phyloP scores from a whole-genome alignment of 1,139 yeast species.

The Scheffersomyces cryptocercus region DNA sequence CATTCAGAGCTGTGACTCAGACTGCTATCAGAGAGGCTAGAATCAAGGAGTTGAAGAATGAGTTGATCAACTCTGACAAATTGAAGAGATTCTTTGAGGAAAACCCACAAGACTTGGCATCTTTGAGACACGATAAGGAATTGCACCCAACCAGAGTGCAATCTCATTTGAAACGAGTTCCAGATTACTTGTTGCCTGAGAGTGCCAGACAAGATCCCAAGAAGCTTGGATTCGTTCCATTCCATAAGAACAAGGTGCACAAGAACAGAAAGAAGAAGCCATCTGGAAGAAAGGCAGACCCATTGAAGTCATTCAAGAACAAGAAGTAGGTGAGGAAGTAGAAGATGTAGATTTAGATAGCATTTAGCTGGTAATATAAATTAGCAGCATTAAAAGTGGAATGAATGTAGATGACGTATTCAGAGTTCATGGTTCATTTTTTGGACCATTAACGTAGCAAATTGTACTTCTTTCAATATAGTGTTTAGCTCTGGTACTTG shows the following conservation, averaged over 20 bases:
- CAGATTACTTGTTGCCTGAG: conserved; percentile 86
- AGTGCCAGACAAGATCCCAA: conserved; percentile 63
- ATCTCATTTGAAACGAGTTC: conserved; percentile 85
- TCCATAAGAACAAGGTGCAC: conserved; percentile 56
- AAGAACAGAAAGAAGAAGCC: conserved; percentile 43
- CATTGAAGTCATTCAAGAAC: conserved; percentile 55
- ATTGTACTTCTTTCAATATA: too few relatives aligned
- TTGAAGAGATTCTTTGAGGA: conserved; percentile 95
- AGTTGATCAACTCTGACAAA: conserved; percentile 84
- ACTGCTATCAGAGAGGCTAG: conserved; percentile 93
- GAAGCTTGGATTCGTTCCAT: conserved; percentile 76
- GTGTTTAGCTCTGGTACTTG: too few relatives aligned
- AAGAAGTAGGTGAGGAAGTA: conserved; percentile 5
- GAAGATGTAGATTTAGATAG: background rate
- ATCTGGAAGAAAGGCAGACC: conserved; percentile 56
- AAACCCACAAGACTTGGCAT: conserved; percentile 91
- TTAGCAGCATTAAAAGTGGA: too few relatives aligned
- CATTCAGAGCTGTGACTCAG: conserved; percentile 90
- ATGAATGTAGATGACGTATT: background rate
- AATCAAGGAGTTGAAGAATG: conserved; percentile 84
- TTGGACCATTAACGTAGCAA: too few relatives aligned
- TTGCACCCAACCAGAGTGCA: conserved; percentile 82
- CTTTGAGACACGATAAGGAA: conserved; percentile 89
- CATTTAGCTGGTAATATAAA: too few relatives aligned
- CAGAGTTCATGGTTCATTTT: too few relatives aligned